Evolutionary conservation across 2,329 filamentous ascomycete genomes (phyloP).

Genomic region (Proliferodiscus dingleyae): DNA sequence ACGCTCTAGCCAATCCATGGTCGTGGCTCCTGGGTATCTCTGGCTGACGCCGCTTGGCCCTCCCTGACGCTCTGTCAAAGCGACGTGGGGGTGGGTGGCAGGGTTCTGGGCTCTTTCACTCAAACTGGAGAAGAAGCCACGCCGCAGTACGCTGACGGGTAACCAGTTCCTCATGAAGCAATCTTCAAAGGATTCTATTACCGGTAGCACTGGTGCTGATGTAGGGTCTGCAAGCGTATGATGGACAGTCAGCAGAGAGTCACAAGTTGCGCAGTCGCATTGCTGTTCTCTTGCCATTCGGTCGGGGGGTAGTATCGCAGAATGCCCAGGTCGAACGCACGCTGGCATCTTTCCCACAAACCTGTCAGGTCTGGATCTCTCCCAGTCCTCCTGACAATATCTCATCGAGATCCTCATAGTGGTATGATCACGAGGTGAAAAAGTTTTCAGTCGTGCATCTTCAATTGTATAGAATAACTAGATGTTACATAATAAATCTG

Average conservation of each 20-base stretch:
- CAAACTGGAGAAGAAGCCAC: too few relatives aligned
- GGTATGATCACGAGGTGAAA: slow-evolving; percentile 12
- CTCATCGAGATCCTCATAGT: background rate
- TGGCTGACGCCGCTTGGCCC: background rate
- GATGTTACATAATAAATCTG: slow-evolving; percentile 18
- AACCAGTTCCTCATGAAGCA: background rate
- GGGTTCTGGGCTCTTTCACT: too few relatives aligned
- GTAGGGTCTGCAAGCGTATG: background rate
- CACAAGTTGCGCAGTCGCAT: background rate
- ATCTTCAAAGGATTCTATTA: too few relatives aligned
- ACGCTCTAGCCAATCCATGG: slow-evolving; percentile 15
- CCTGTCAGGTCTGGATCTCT: too few relatives aligned
- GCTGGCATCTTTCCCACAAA: too few relatives aligned
- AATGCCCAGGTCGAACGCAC: too few relatives aligned
- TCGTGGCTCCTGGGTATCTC: slow-evolving; percentile 16
- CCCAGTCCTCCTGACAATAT: too few relatives aligned
- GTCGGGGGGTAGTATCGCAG: background rate
- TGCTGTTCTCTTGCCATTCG: background rate
- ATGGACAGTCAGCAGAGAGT: background rate
- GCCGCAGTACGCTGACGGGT: background rate
- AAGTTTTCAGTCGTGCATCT: background rate
- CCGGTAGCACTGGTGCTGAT: background rate
- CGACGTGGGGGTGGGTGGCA: background rate
- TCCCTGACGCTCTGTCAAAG: background rate
- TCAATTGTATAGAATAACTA: slow-evolving; percentile 5